Percentiles rank a stretch among this genome's conserved stretches.
Conservation (phyloP, 2,329 filamentous ascomycete genomes). For the Volutella citrinella region DNA sequence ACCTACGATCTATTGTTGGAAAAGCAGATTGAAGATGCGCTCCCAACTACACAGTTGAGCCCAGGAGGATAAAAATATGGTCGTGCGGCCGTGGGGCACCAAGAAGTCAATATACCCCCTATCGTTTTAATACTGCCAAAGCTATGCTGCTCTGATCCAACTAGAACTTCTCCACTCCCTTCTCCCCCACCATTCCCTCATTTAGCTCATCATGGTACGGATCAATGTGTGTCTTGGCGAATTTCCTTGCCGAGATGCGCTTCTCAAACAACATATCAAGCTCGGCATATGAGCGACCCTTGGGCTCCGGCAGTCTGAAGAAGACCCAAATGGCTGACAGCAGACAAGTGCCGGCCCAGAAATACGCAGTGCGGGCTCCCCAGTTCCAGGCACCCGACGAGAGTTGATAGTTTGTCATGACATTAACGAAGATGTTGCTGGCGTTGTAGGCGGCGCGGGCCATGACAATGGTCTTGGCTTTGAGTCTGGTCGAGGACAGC, state of each 20-base stretch:
- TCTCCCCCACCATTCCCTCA: slow-evolving; percentile 5
- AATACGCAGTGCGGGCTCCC: slow-evolving; percentile 45
- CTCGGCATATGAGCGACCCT: slow-evolving; percentile 44
- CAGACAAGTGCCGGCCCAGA: slow-evolving; percentile 47
- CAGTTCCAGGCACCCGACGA: slow-evolving; percentile 45
- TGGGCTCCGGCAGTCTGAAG: slow-evolving; percentile 51
- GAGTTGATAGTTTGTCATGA: slow-evolving; percentile 48
- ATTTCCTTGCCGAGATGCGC: slow-evolving; percentile 36
- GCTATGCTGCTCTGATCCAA: too few species aligned
- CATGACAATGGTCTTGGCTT: slow-evolving; percentile 53
- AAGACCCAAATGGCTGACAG: slow-evolving; percentile 48
- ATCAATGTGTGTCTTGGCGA: slow-evolving; percentile 36
- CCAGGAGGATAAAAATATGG: too few species aligned
- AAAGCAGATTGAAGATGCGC: slow-evolving; percentile 37
- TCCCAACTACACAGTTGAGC: slow-evolving; percentile 23
- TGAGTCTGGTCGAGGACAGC: slow-evolving; percentile 50
- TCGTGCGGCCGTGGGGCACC: too few species aligned
- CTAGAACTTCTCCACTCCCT: slow-evolving; percentile 9
- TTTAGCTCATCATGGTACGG: slow-evolving; percentile 25
- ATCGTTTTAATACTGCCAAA: too few species aligned
- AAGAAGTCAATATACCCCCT: too few species aligned
- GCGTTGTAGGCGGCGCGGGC: slow-evolving; percentile 42
- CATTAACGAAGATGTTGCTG: slow-evolving; percentile 48
- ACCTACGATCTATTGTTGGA: slow-evolving; percentile 38
- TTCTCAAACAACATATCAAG: slow-evolving; percentile 41